These are phyloP conservation scores for Globisporangium middletonii DNA, from an alignment of 352 stramenopile species.

Conservation along the genomic window DNA sequence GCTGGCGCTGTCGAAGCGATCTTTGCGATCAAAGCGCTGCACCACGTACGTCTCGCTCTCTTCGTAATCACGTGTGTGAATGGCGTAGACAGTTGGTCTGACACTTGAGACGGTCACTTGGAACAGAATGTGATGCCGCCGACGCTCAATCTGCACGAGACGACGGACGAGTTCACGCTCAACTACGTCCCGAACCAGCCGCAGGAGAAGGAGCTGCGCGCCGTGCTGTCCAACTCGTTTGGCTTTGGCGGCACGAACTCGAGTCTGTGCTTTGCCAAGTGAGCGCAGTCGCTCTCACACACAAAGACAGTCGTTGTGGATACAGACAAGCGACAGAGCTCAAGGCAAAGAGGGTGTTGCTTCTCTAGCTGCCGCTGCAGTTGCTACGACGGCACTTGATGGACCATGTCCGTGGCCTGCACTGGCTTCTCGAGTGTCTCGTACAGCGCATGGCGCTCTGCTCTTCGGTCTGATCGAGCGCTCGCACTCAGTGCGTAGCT, in stretches of 20 bases:
- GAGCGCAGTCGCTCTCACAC: neutral
- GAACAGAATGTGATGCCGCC: slow-evolving; percentile 85
- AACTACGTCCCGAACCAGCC: slow-evolving; percentile 73
- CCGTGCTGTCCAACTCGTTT: slow-evolving; percentile 95
- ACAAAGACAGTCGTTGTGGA: too few relatives aligned
- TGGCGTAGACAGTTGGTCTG: neutral
- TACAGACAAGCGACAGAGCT: too few relatives aligned
- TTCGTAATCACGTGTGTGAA: neutral
- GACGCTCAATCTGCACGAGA: slow-evolving; percentile 91
- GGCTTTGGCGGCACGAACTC: slow-evolving; percentile 97
- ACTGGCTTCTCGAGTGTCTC: slow-evolving; percentile 18
- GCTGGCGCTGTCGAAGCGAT: slow-evolving; percentile 95
- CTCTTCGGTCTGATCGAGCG: too few relatives aligned
- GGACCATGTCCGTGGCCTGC: slow-evolving; percentile 12
- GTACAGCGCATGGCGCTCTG: slow-evolving; percentile 13
- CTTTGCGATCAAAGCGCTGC: slow-evolving; percentile 91
- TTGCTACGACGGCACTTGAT: slow-evolving; percentile 25
- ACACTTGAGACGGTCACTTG: neutral
- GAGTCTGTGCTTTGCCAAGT: slow-evolving; percentile 76
- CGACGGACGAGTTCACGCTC: slow-evolving; percentile 72
- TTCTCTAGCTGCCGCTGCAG: neutral
- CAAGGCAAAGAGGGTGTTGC: too few relatives aligned
- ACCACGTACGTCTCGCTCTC: slow-evolving; percentile 45
- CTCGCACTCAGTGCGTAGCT: slow-evolving; percentile 18
- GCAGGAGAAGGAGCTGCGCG: slow-evolving; percentile 66